Evolutionary conservation across 2,329 filamentous ascomycete species (phyloP).

Genomic region (Neospermospora avenae): DNA sequence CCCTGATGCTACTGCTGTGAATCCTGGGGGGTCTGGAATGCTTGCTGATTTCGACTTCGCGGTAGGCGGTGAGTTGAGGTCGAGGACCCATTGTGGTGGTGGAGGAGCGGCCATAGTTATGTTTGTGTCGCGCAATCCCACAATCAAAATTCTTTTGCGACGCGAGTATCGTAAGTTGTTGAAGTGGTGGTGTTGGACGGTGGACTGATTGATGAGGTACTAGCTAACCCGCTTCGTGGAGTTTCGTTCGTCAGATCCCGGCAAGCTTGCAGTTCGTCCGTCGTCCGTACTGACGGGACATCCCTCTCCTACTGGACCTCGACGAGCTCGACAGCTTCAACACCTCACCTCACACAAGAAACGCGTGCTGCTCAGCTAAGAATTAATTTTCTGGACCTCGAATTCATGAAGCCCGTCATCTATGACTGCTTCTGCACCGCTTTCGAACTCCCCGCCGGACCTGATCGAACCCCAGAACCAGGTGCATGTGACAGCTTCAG

Average conservation of each 20-base stretch:
- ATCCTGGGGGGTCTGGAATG: conserved; percentile 86
- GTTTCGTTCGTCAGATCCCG: conserved; percentile 14
- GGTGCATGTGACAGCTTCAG: conserved; percentile 28
- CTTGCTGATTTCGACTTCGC: conserved; percentile 61
- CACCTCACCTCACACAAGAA: conserved; percentile 8
- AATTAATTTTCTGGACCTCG: conserved; percentile 10
- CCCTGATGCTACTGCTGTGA: conserved; percentile 49
- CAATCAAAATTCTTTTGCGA: conserved; percentile 18
- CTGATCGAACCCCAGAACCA: conserved; percentile 15
- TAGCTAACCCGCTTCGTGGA: not conserved
- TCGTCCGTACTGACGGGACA: conserved; percentile 1
- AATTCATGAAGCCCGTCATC: conserved; percentile 27
- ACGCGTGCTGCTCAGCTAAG: not conserved
- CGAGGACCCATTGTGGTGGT: conserved; percentile 76
- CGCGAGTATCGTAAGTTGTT: not conserved
- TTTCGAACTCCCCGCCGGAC: conserved; percentile 21
- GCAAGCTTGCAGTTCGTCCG: not conserved
- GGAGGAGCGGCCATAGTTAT: conserved; percentile 39
- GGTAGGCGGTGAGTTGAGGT: conserved; percentile 69
- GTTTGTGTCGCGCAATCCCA: conserved; percentile 6
- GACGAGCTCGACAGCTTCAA: conserved; percentile 9
- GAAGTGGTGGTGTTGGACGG: not conserved
- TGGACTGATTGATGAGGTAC: not conserved
- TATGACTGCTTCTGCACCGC: conserved; percentile 11
- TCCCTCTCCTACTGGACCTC: conserved; percentile 18